Conservation (phyloP, 352 stramenopile species). For the Albugo candida region DNA sequence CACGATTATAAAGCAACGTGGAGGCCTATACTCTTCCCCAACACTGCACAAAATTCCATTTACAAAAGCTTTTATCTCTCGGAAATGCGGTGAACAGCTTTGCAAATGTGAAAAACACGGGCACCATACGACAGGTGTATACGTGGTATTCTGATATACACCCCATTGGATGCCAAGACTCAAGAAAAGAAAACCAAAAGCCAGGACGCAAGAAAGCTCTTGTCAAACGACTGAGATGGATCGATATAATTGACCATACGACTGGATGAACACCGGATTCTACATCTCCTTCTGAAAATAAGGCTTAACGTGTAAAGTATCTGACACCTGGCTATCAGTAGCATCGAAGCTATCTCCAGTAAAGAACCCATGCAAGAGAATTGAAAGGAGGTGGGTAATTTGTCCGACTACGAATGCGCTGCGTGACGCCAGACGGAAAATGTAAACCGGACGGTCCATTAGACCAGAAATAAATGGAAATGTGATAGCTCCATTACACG, state of each 20-base stretch:
- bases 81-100: conserved; percentile 68
- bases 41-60: conserved; percentile 62
- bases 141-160: too few relatives aligned
- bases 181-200: too few relatives aligned
- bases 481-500: conserved; percentile 1
- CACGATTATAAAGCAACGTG: conserved; percentile 70
- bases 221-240: too few relatives aligned
- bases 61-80: conserved; percentile 61
- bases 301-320: too few relatives aligned
- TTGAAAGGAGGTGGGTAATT: background rate
- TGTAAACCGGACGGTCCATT: conserved; percentile 5
- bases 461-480: background rate
- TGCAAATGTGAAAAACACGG: conserved; percentile 42
- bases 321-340: too few relatives aligned
- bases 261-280: too few relatives aligned
- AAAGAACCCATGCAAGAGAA: too few relatives aligned
- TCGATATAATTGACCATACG: too few relatives aligned
- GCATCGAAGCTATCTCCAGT: too few relatives aligned
- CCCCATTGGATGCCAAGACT: too few relatives aligned
- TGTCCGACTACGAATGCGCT: conserved; percentile 1
- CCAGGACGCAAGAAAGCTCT: too few relatives aligned
- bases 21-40: conserved; percentile 70
- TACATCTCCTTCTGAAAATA: too few relatives aligned
- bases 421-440: conserved; percentile 5
- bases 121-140: conserved; percentile 6